Evolutionary conservation across 2,329 filamentous ascomycete species (phyloP).

Genomic region (Hymenoscyphus infarciens): DNA sequence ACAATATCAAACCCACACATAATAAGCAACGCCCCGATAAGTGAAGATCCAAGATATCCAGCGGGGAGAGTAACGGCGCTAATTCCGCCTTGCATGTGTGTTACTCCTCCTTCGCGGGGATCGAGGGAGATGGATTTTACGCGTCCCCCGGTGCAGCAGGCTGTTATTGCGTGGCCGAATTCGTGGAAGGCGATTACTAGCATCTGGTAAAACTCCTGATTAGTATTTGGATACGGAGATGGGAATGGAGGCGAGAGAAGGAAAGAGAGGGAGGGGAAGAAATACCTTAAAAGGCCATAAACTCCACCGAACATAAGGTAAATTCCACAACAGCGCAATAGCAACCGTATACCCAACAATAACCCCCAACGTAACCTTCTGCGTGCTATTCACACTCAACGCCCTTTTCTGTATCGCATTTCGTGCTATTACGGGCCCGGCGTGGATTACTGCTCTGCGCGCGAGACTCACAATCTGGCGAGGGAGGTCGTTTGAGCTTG

Average conservation of each 20-base stretch:
- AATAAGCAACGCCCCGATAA: slow-evolving; percentile 73
- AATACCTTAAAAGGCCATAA: slow-evolving; percentile 77
- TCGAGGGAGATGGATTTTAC: slow-evolving; percentile 74
- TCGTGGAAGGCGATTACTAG: slow-evolving; percentile 82
- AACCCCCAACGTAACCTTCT: slow-evolving; percentile 66
- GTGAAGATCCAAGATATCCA: slow-evolving; percentile 71
- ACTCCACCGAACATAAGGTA: slow-evolving; percentile 70
- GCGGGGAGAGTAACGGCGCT: slow-evolving; percentile 70
- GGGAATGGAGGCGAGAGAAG: not conserved
- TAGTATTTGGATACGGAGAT: not conserved
- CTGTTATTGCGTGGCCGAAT: slow-evolving; percentile 71
- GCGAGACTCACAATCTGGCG: slow-evolving; percentile 2
- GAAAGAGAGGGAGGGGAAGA: not conserved
- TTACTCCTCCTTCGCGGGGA: slow-evolving; percentile 73
- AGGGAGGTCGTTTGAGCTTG: not conserved
- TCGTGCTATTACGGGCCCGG: slow-evolving; percentile 21
- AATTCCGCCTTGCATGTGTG: slow-evolving; percentile 70
- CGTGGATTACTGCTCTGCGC: slow-evolving; percentile 16
- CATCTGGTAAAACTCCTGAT: slow-evolving; percentile 51
- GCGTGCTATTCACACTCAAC: slow-evolving; percentile 53
- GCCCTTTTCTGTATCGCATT: slow-evolving; percentile 23
- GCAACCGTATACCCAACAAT: slow-evolving; percentile 69
- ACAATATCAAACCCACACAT: slow-evolving; percentile 81
- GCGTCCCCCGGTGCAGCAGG: slow-evolving; percentile 66
- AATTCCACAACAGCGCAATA: slow-evolving; percentile 75